These are phyloP conservation scores for Colletotrichum sp. DNA, from an alignment of 2,329 filamentous ascomycete species.

Conservation along the genomic window DNA sequence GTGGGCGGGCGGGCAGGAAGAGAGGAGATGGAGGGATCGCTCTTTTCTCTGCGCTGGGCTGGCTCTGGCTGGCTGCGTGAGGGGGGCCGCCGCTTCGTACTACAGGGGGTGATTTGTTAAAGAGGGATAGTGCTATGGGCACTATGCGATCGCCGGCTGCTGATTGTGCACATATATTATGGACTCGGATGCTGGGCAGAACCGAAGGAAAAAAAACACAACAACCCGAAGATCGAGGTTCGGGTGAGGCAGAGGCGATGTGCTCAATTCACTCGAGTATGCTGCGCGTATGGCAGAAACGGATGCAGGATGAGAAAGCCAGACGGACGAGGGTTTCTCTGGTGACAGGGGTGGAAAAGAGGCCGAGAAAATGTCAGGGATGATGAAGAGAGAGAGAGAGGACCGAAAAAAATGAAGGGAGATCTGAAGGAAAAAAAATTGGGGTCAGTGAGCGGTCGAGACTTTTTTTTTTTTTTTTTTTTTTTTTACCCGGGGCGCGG, in stretches of 20 bases:
- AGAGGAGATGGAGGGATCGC: slow-evolving; percentile 18
- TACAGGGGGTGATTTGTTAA: slow-evolving; percentile 17
- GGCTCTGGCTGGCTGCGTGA: neutral
- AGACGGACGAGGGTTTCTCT: neutral
- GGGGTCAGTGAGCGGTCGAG: slow-evolving; percentile 12
- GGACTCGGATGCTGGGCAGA: neutral
- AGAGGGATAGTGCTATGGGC: slow-evolving; percentile 23
- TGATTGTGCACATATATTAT: slow-evolving; percentile 7
- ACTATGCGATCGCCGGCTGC: slow-evolving; percentile 19
- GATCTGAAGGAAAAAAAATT: slow-evolving; percentile 19
- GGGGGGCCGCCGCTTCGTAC: slow-evolving; percentile 13
- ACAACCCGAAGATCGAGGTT: neutral
- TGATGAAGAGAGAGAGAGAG: slow-evolving; percentile 14
- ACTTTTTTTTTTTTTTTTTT: neutral
- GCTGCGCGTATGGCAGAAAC: neutral
- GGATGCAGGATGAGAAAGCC: neutral
- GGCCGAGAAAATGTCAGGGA: slow-evolving; percentile 9
- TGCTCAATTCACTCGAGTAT: neutral
- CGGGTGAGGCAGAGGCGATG: neutral
- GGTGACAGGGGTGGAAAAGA: neutral
- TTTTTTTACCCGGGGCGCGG: no score
- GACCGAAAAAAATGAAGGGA: slow-evolving; percentile 11
- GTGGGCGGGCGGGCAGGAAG: neutral
- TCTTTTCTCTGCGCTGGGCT: slow-evolving; percentile 10
- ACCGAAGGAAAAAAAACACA: neutral